Percentiles rank a stretch among this genome's conserved stretches.
Evolutionary conservation across 78 protist species (phyloP).

Genomic region (Dictyostelium discoideum): DNA sequence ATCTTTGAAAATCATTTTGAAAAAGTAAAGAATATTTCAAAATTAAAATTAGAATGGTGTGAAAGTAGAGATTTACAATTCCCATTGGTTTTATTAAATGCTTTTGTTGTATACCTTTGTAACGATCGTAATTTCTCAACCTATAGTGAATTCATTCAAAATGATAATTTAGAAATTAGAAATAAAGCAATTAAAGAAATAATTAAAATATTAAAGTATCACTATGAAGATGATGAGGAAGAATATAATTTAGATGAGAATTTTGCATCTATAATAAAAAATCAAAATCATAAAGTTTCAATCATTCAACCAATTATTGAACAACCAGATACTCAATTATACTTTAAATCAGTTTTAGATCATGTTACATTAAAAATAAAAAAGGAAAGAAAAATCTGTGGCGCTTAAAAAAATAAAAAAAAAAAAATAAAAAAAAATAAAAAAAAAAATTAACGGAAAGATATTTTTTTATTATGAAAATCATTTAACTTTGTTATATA

Average conservation of each 20-base stretch:
- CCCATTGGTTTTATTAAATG: background rate
- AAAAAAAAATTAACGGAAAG: too few relatives aligned
- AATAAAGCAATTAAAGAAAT: background rate
- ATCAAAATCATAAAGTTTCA: background rate
- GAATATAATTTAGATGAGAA: background rate
- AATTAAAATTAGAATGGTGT: too few relatives aligned
- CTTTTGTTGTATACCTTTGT: background rate
- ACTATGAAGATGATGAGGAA: background rate
- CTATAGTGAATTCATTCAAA: background rate
- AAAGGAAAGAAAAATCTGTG: too few relatives aligned
- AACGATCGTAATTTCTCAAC: background rate
- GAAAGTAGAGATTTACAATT: too few relatives aligned
- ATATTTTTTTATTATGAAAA: too few relatives aligned
- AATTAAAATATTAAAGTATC: background rate
- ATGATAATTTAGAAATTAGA: background rate
- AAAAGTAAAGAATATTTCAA: background rate
- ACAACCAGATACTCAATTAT: background rate
- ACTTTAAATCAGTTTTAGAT: too few relatives aligned
- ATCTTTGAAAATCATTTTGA: background rate
- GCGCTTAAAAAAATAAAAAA: too few relatives aligned
- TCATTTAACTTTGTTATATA: too few relatives aligned
- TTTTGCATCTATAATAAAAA: background rate
- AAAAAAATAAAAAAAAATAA: too few relatives aligned
- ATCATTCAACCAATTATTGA: background rate
- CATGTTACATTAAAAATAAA: too few relatives aligned